Evolutionary conservation across 2,329 filamentous ascomycete genomes (phyloP).

Genomic region (Thielaviopsis cerberus): DNA sequence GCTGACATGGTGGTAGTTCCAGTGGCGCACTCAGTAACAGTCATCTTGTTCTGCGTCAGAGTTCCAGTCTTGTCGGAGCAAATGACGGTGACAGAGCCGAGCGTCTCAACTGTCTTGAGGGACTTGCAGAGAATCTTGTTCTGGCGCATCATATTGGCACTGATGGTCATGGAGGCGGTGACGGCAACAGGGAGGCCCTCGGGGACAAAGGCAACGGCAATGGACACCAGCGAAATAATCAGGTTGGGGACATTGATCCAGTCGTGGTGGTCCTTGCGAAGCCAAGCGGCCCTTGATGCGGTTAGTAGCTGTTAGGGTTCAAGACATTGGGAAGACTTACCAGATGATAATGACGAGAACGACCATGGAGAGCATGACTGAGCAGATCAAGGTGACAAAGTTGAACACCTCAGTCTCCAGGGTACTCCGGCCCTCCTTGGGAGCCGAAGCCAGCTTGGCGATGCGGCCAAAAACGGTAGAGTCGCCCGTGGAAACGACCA

Average conservation of each 20-base stretch:
- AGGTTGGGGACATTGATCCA: constrained; percentile 93
- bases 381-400: constrained; percentile 60
- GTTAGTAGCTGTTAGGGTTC: constrained; percentile 85
- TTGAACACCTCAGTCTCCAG: constrained; percentile 98
- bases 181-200: constrained; percentile 96
- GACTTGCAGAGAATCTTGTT: constrained; percentile 96
- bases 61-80: constrained; percentile 99
- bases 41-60: constrained; percentile 98
- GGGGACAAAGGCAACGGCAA: constrained; percentile 92
- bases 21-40: constrained; percentile 80
- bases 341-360: constrained; percentile 91
- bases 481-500: constrained; percentile 77
- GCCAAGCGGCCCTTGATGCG: constrained; percentile 57
- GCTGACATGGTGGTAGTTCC: constrained; percentile 75
- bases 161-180: constrained; percentile 86
- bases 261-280: constrained; percentile 95
- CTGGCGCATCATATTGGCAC: constrained; percentile 94
- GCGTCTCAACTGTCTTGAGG: constrained; percentile 86
- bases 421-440: constrained; percentile 93
- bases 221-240: constrained; percentile 49
- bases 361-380: constrained; percentile 81
- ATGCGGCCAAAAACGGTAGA: constrained; percentile 96
- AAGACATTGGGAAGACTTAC: constrained; percentile 98
- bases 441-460: constrained; percentile 92
- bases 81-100: constrained; percentile 97